Conservation (phyloP, 2,329 filamentous ascomycete genomes). For the Arachnomyces sp. region DNA sequence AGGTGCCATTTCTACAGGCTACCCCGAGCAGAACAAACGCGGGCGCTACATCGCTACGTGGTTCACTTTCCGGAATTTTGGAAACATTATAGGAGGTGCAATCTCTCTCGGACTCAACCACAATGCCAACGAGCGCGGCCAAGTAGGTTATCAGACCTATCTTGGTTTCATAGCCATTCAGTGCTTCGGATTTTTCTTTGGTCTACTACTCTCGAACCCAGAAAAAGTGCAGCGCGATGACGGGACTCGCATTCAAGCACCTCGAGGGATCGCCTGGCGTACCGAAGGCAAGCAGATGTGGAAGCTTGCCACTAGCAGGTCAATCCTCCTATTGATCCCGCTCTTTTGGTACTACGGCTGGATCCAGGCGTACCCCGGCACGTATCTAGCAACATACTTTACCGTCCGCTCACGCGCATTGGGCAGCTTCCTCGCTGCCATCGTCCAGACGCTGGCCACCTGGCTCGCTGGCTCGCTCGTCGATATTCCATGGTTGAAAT, state of each 20-base stretch:
- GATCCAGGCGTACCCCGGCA: slow-evolving; percentile 36
- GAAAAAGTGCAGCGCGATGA: slow-evolving; percentile 40
- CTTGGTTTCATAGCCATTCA: slow-evolving; percentile 43
- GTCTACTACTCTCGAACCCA: slow-evolving; percentile 38
- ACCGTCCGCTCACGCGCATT: slow-evolving; percentile 36
- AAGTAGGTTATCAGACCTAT: too few relatives aligned
- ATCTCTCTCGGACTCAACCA: slow-evolving; percentile 45
- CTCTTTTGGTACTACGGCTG: too few relatives aligned
- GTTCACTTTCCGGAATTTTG: slow-evolving; percentile 36
- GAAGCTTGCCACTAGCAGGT: slow-evolving; percentile 23
- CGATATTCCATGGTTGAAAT: slow-evolving; percentile 33
- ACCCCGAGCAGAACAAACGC: slow-evolving; percentile 62
- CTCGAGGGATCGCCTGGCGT: slow-evolving; percentile 21
- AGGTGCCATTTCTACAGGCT: slow-evolving; percentile 63
- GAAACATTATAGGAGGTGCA: slow-evolving; percentile 44
- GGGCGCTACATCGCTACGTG: slow-evolving; percentile 58
- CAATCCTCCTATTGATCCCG: slow-evolving; percentile 31
- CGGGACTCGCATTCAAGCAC: slow-evolving; percentile 29
- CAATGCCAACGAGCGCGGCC: slow-evolving; percentile 25
- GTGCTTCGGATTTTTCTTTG: slow-evolving; percentile 38
- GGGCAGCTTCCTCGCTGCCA: slow-evolving; percentile 32
- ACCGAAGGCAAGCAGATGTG: slow-evolving; percentile 31
- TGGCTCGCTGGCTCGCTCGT: slow-evolving; percentile 32
- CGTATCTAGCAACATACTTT: slow-evolving; percentile 39
- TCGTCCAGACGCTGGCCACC: slow-evolving; percentile 33